phyloP scores from a whole-genome alignment of 2,329 filamentous ascomycete species.

The Zelopaecilomyces penicillatus region DNA sequence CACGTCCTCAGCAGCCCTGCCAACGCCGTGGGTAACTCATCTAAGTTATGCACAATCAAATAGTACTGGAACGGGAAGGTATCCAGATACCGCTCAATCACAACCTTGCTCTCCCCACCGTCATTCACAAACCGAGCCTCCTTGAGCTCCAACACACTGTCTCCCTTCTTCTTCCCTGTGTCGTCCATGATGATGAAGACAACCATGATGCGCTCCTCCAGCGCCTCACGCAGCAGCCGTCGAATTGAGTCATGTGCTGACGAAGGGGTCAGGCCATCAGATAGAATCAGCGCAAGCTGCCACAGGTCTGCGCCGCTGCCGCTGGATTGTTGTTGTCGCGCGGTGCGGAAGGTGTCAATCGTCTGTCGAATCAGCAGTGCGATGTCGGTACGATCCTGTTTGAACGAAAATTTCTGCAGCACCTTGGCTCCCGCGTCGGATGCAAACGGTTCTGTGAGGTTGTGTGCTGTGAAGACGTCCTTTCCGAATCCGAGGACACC shows the following conservation, averaged over 20 bases:
- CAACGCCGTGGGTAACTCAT: conserved; percentile 81
- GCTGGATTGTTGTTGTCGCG: conserved; percentile 48
- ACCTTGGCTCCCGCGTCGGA: conserved; percentile 69
- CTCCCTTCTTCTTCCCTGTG: conserved; percentile 36
- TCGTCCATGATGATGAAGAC: conserved; percentile 95
- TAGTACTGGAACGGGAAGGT: conserved; percentile 97
- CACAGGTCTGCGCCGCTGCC: conserved; percentile 63
- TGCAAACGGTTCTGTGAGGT: conserved; percentile 73
- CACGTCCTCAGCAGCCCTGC: conserved; percentile 86
- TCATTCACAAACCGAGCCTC: conserved; percentile 74
- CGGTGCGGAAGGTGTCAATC: conserved; percentile 73
- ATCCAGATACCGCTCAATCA: conserved; percentile 86
- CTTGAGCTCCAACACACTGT: conserved; percentile 79
- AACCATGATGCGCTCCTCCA: conserved; percentile 93
- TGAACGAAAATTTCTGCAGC: conserved; percentile 76
- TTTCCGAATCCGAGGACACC: conserved; percentile 84
- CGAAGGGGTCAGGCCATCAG: conserved; percentile 82
- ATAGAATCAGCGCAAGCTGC: conserved; percentile 91
- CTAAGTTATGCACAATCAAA: conserved; percentile 83
- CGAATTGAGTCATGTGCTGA: conserved; percentile 74
- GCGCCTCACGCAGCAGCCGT: conserved; percentile 73
- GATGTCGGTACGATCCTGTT: conserved; percentile 81
- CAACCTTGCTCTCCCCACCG: conserved; percentile 56
- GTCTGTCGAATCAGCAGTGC: conserved; percentile 66
- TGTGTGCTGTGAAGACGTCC: conserved; percentile 75